Base-by-base conservation (phyloP, 345 rosid species). In the Boechera stricta region DNA sequence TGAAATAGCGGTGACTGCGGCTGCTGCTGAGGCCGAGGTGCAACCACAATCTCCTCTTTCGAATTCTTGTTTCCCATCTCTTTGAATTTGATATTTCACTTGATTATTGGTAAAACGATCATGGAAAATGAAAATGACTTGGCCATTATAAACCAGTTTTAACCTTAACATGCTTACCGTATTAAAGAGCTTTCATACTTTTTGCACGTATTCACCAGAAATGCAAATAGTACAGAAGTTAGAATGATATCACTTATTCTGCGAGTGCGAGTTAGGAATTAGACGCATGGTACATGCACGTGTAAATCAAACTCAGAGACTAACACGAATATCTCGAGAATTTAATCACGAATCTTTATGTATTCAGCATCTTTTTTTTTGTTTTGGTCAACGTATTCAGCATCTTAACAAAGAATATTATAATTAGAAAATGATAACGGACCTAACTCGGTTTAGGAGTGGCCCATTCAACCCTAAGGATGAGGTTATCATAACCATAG, bases 401-500 rank as follows among this genome's bases (percentile, higher is more conserved):
- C 7, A 54, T 2, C 18, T 55, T 57, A 12, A 32, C 39, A 57
- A 7, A 7, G 41, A 15, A 7, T 15, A 8, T n/a, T 15, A 7
- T 1, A 1, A n/a, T n/a, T n/a, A 15, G 36, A n/a, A 36, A 64
- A 64, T 44, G 26, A 44, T 16, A 48, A 5, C 11, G 4, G 32
- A 66, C 49, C 71, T 66, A 79, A 56, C 45, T 79, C 11, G 71
- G 0, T 67, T 79, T 76, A 0, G 77, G 68, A 7, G 82, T 51
- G 2, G 83, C 77, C 86, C 84, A 79, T 13, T 79, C 83, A 31
- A 77, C 85, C 1, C 47, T 26, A 38, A 83, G 82, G 55, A 81
- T 83, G 64, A 74, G 86, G 53, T 81, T 77, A 64, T 85, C 88
- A 45, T 85, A 83, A 41, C 88, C 85, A 74, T 79, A 83, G 2